Evolutionary conservation across 805 yeast species (phyloP).

Genomic region (Myxozyma monticola): DNA sequence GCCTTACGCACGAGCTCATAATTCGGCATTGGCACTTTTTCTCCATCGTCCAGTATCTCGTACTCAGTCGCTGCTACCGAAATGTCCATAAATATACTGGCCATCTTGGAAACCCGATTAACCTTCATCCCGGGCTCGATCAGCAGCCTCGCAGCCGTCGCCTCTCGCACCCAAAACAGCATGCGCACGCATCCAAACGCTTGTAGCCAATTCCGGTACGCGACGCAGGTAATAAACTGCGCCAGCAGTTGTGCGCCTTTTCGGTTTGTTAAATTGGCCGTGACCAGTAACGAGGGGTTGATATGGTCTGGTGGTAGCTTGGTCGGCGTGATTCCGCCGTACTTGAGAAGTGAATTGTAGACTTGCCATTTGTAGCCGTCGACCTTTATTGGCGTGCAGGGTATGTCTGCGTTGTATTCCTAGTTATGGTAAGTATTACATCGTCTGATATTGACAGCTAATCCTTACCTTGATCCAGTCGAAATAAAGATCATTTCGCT

Average conservation of each 20-base stretch:
- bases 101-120: too few relatives aligned
- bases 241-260: slow-evolving; percentile 68
- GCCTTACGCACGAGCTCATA: background rate
- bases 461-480: too few relatives aligned
- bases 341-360: slow-evolving; percentile 48
- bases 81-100: too few relatives aligned
- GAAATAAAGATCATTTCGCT: slow-evolving; percentile 47
- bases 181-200: slow-evolving; percentile 71
- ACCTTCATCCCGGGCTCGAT: too few relatives aligned
- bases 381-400: slow-evolving; percentile 34
- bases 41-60: too few relatives aligned
- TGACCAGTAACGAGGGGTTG: slow-evolving; percentile 55
- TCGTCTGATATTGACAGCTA: slow-evolving; percentile 11
- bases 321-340: slow-evolving; percentile 47
- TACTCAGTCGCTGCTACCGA: too few relatives aligned
- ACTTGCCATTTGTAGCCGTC: slow-evolving; percentile 74
- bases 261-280: slow-evolving; percentile 58
- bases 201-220: slow-evolving; percentile 71
- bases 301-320: slow-evolving; percentile 43
- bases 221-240: slow-evolving; percentile 72
- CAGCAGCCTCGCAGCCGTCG: slow-evolving; percentile 11
- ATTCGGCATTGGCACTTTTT: slow-evolving; percentile 6
- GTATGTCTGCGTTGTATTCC: slow-evolving; percentile 16
- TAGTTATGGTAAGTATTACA: too few relatives aligned
- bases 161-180: slow-evolving; percentile 65